These are phyloP conservation scores for Athelia psychrophila DNA, from an alignment of 1,284 basidiomycete genomes.

Conservation along the genomic window DNA sequence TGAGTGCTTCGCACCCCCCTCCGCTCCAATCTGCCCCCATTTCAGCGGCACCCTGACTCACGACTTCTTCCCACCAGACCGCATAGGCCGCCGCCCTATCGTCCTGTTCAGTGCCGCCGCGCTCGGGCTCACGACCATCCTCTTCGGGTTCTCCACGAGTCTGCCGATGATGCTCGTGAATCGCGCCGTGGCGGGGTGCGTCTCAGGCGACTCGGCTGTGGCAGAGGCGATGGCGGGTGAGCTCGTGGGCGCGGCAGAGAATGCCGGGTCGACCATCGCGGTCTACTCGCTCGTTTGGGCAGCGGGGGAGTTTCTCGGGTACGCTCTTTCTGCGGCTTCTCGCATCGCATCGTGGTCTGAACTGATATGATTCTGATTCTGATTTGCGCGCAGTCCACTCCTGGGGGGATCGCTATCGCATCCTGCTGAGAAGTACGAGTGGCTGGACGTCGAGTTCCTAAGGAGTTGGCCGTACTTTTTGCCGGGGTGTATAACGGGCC, in stretches of 20 bases:
- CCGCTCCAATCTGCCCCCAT: conserved; percentile 1
- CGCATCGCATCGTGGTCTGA: too few species aligned
- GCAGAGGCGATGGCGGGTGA: conserved; percentile 61
- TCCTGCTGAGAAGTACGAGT: conserved; percentile 49
- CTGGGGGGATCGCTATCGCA: conserved; percentile 62
- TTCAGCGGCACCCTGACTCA: too few species aligned
- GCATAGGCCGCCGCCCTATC: conserved; percentile 59
- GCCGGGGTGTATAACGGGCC: conserved; percentile 49
- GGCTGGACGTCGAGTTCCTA: conserved; percentile 45
- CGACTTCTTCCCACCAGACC: conserved; percentile 40
- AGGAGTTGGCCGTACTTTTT: conserved; percentile 56
- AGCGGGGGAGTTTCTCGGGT: conserved; percentile 61
- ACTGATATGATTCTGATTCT: not conserved
- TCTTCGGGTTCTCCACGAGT: conserved; percentile 58
- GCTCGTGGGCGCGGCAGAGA: conserved; percentile 65
- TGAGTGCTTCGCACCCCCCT: conserved; percentile 18
- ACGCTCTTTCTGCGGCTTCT: conserved; percentile 8
- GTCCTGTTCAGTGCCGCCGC: conserved; percentile 53
- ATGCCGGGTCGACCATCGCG: conserved; percentile 59
- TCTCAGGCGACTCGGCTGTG: conserved; percentile 62
- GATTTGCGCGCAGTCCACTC: conserved; percentile 42
- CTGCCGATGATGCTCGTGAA: conserved; percentile 44
- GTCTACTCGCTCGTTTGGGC: conserved; percentile 64
- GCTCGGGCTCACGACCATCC: conserved; percentile 44
- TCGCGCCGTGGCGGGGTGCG: conserved; percentile 56